Percentiles rank a stretch among this genome's conserved stretches.
Evolutionary conservation across 2,329 filamentous ascomycete species (phyloP).

Genomic region (Byssoonygena ceratinophila): DNA sequence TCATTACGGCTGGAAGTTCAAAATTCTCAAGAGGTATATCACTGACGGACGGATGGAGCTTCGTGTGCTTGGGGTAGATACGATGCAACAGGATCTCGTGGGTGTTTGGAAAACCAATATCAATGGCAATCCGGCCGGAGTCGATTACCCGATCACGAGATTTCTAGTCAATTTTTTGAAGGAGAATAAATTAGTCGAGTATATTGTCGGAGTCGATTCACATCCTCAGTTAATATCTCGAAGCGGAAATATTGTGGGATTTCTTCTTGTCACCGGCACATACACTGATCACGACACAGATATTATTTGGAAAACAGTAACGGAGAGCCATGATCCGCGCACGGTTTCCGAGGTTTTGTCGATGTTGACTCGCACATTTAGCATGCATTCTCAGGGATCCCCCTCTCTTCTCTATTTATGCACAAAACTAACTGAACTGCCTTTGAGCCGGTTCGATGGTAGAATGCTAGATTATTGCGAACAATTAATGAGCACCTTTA

Average conservation of each 20-base stretch:
- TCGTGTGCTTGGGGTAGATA: slow-evolving; percentile 65
- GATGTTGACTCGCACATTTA: slow-evolving; percentile 48
- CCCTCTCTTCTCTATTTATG: slow-evolving; percentile 54
- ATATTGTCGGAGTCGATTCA: slow-evolving; percentile 80
- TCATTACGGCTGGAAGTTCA: slow-evolving; percentile 56
- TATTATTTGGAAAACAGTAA: slow-evolving; percentile 72
- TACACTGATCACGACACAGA: slow-evolving; percentile 66
- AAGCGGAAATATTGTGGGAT: slow-evolving; percentile 74
- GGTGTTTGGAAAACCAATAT: slow-evolving; percentile 51
- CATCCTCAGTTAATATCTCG: slow-evolving; percentile 81
- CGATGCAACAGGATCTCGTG: slow-evolving; percentile 62
- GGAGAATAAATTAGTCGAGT: slow-evolving; percentile 63
- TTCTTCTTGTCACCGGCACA: slow-evolving; percentile 66
- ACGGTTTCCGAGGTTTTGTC: slow-evolving; percentile 68
- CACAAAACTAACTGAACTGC: slow-evolving; percentile 56
- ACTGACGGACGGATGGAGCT: slow-evolving; percentile 83
- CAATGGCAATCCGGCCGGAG: slow-evolving; percentile 34
- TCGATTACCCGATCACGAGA: slow-evolving; percentile 47
- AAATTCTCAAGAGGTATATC: slow-evolving; percentile 59
- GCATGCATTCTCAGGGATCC: slow-evolving; percentile 33
- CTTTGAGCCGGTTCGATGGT: slow-evolving; percentile 52
- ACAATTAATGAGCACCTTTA: slow-evolving; percentile 43
- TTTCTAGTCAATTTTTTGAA: slow-evolving; percentile 61
- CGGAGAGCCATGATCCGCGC: slow-evolving; percentile 68
- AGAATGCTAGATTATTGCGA: slow-evolving; percentile 54